Base-by-base conservation (phyloP, 768 basidiomycete species). In the Glaciozyma martinii region DNA sequence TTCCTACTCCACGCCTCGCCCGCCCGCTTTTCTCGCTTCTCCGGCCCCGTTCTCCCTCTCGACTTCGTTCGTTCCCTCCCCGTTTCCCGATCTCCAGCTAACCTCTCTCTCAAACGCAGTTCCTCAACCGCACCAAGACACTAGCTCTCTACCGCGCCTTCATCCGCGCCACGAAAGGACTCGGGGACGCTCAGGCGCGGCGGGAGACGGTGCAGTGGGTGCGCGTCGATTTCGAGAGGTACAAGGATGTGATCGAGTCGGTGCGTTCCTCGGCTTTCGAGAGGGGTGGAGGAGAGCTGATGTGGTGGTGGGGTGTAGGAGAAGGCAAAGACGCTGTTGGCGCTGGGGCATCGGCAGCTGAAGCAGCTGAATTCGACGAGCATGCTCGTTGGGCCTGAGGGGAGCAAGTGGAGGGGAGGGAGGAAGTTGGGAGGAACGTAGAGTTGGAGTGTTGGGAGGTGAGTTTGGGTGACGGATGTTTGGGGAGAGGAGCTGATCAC, bases 111-210 rank as follows among this genome's bases (percentile, higher is more conserved):
- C 19, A 1, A 32, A 6, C 33, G 13, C 33, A 72, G 71, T 72
- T 72, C 60, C 37, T 72, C 43, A 68, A 70, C 44, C 56, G 63
- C 37, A 58, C 69, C 40, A 69, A 62, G 16, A 56, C 70, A 1
- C 58, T 72, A 9, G 40, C 62, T 3, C 61, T 72, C 16, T 72
- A 72, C 47, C 66, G 71, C 32, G 59, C 67, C 30, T 72, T 72
- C 56, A 66, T 70, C 40, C 65, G 71, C 19, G 62, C 67, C 5
- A 72, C 67, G 12, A 56, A 54, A 7, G 58, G 65, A 16, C 57
- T 71, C 6, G 71, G 71, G 7, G 66, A 60, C 27, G 15, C 47
- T 16, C 10, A 10, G 5, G 61, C 67, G 7, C 32, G 71, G 12
- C 53, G 59, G 61, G 71, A 72, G 59, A 71, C 71, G 8, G 59